Evolutionary conservation across 1,284 basidiomycete species (phyloP).

Genomic region (Austroboletus niveus): DNA sequence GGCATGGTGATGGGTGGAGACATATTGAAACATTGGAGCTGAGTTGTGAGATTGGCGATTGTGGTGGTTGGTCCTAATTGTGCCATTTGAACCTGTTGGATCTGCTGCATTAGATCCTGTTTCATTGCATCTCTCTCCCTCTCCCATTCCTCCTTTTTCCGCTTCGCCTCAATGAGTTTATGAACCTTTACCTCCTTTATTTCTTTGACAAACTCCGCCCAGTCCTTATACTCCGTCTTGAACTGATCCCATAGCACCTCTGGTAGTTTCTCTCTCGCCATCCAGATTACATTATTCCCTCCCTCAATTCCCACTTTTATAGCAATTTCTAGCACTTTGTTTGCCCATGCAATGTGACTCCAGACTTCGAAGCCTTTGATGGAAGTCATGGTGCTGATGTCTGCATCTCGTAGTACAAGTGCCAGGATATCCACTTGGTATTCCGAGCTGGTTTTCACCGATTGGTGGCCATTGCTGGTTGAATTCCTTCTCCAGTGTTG

Average conservation of each 20-base stretch:
- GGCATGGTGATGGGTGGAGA: too few species aligned
- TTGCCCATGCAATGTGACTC: neutral
- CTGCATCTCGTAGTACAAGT: neutral
- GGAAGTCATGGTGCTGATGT: neutral
- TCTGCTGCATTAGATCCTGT: neutral
- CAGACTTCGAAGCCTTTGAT: neutral
- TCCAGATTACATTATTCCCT: neutral
- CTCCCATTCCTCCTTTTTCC: neutral
- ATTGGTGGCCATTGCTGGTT: neutral
- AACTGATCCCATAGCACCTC: neutral
- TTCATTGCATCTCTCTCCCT: neutral
- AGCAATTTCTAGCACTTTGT: neutral
- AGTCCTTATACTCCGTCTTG: neutral
- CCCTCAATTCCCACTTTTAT: neutral
- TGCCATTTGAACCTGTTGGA: neutral
- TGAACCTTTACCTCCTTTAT: neutral
- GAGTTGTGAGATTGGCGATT: neutral
- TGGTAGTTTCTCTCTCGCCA: neutral
- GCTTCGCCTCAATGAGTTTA: neutral
- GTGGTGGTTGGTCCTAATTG: neutral
- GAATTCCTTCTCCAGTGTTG: neutral
- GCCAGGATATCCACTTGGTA: neutral
- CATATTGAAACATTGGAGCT: neutral
- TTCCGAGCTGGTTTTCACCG: neutral
- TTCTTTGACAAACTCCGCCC: neutral